A percentile compares a stretch with the other conserved stretches of the same genome.
Evolutionary conservation across 805 yeast genomes (phyloP).

Genomic region (Zygotorulaspora chibaensis): DNA sequence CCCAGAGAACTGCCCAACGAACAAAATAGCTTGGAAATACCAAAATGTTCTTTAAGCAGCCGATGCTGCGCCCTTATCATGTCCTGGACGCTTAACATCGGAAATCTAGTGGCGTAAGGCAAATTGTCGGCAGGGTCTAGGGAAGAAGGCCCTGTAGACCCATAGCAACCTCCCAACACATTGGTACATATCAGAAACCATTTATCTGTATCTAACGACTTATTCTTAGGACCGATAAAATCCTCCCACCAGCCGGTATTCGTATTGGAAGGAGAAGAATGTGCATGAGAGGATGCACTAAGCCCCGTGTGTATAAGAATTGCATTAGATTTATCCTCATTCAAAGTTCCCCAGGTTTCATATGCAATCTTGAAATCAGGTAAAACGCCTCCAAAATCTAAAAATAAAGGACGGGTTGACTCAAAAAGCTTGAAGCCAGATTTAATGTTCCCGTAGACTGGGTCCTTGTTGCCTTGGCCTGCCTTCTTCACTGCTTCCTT

Average conservation of each 20-base stretch:
- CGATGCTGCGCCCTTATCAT: constrained; percentile 87
- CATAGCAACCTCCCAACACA: constrained; percentile 91
- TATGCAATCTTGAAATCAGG: constrained; percentile 80
- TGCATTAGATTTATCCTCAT: constrained; percentile 60
- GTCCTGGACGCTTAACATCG: constrained; percentile 78
- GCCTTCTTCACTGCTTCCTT: not conserved
- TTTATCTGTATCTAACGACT: constrained; percentile 71
- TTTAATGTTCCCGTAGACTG: constrained; percentile 66
- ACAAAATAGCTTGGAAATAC: constrained; percentile 63
- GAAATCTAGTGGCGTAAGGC: constrained; percentile 82
- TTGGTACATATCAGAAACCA: constrained; percentile 85
- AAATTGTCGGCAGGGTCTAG: constrained; percentile 62
- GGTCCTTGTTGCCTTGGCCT: constrained; percentile 57
- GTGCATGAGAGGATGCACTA: constrained; percentile 92
- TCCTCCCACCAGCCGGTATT: constrained; percentile 94
- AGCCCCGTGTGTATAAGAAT: constrained; percentile 84
- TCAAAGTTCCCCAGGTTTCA: constrained; percentile 85
- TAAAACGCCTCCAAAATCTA: constrained; percentile 78
- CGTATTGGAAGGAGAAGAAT: constrained; percentile 63
- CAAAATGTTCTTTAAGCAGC: constrained; percentile 57
- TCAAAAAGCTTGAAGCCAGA: constrained; percentile 62
- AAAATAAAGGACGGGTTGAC: constrained; percentile 54
- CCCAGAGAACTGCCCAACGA: constrained; percentile 93
- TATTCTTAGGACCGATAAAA: constrained; percentile 77
- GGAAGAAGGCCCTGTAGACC: constrained; percentile 90